phyloP scores from a whole-genome alignment of 306 rosid species.

The Pachyrhizus erosus region DNA sequence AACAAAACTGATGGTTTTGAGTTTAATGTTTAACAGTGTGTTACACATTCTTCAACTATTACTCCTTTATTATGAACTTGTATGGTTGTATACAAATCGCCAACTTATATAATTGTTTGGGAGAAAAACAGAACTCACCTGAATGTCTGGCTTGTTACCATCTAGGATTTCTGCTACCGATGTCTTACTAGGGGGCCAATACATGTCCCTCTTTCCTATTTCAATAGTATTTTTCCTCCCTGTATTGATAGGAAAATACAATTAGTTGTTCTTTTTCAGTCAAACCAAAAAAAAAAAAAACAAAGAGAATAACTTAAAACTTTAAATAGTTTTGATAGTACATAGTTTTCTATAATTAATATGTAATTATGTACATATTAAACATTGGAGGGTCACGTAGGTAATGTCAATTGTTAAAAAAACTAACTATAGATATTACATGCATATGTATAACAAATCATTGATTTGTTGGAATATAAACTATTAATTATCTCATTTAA shows the following conservation, averaged over 20 bases:
- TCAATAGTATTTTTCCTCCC: neutral
- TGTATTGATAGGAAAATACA: slow-evolving; percentile 25
- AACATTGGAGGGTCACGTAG: too few species aligned
- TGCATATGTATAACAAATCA: neutral
- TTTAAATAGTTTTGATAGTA: neutral
- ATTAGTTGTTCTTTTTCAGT: neutral
- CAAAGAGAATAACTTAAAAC: neutral
- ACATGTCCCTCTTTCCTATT: slow-evolving; percentile 20
- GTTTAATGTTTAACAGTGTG: too few species aligned
- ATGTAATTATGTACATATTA: neutral
- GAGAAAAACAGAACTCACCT: slow-evolving; percentile 30
- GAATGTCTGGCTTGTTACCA: neutral
- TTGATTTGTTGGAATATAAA: neutral
- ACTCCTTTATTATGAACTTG: neutral
- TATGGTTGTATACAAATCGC: neutral
- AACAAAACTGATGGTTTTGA: too few species aligned
- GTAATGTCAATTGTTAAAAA: neutral
- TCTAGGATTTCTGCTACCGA: neutral
- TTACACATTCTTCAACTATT: too few species aligned
- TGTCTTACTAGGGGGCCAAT: neutral
- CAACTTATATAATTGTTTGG: neutral
- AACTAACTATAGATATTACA: neutral
- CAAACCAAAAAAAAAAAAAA: neutral
- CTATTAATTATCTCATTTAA: too few species aligned
- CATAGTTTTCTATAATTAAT: neutral